Evolutionary conservation across 2,329 filamentous ascomycete species (phyloP).

Genomic region (Neofusicoccum ribis): DNA sequence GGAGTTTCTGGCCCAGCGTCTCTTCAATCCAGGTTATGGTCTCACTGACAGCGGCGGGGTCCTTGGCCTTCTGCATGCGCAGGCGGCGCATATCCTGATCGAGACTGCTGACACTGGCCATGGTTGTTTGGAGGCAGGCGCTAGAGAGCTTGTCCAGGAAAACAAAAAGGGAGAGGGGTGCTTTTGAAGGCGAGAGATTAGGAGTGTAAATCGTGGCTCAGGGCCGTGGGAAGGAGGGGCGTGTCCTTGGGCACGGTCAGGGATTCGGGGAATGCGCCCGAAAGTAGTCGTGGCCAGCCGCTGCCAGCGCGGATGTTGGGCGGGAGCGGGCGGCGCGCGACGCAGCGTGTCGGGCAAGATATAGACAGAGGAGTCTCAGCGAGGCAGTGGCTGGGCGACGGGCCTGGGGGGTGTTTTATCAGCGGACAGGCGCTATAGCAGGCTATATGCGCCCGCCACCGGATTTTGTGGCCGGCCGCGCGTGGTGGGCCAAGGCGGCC

Average conservation of each 20-base stretch:
- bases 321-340: background rate
- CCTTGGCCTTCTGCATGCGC: slow-evolving; percentile 92
- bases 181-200: slow-evolving; percentile 1
- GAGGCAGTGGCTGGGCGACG: background rate
- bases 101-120: slow-evolving; percentile 91
- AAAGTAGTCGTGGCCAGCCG: slow-evolving; percentile 5
- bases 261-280: slow-evolving; percentile 13
- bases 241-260: slow-evolving; percentile 16
- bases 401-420: background rate
- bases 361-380: background rate
- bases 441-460: slow-evolving; percentile 1
- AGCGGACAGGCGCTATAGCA: background rate
- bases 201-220: slow-evolving; percentile 13
- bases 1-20: slow-evolving; percentile 70
- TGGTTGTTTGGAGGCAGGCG: slow-evolving; percentile 40
- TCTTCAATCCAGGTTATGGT: slow-evolving; percentile 83
- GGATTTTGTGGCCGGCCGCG: background rate
- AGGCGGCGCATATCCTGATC: slow-evolving; percentile 94
- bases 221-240: slow-evolving; percentile 9
- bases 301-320: slow-evolving; percentile 7
- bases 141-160: background rate
- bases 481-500: background rate
- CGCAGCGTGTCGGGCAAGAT: background rate
- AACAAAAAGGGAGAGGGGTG: slow-evolving; percentile 22
- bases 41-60: slow-evolving; percentile 84